phyloP scores from a whole-genome alignment of 176 grass and related monocot species.

The Raddia guianensis region DNA sequence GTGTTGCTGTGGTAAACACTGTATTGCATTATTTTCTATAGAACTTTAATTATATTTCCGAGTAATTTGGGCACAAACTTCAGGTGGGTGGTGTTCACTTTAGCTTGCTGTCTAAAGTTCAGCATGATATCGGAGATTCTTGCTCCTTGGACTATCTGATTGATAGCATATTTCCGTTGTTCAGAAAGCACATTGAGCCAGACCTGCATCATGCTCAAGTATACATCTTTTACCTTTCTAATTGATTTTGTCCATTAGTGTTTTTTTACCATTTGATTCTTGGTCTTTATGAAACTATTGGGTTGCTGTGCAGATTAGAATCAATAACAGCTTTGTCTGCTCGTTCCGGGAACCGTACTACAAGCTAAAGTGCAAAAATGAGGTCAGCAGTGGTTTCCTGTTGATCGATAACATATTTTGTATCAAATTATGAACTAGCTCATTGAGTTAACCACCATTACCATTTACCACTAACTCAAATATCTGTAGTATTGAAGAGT shows the following conservation, averaged over 20 bases:
- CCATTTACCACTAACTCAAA: background rate
- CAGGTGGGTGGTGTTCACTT: conserved; percentile 99
- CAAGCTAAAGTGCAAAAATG: conserved; percentile 98
- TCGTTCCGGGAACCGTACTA: conserved; percentile 98
- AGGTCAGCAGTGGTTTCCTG: conserved; percentile 63
- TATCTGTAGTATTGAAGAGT: background rate
- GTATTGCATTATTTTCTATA: conserved; percentile 23
- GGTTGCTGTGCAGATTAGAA: conserved; percentile 79
- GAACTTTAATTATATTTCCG: conserved; percentile 12
- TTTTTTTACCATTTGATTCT: conserved; percentile 39
- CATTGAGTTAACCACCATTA: background rate
- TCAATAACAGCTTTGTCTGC: conserved; percentile 97
- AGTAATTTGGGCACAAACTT: conserved; percentile 38
- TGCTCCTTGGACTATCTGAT: conserved; percentile 99
- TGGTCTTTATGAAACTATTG: conserved; percentile 42
- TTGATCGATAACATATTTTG: conserved; percentile 32
- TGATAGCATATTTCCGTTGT: conserved; percentile 97
- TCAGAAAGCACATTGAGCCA: conserved; percentile 96
- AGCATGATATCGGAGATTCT: conserved; percentile 98
- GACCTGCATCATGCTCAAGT: conserved; percentile 99
- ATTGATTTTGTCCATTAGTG: conserved; percentile 26
- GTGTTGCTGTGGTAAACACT: conserved; percentile 91
- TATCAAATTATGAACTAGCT: conserved; percentile 1
- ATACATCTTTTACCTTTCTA: conserved; percentile 35
- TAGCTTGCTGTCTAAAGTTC: conserved; percentile 96